phyloP scores from a whole-genome alignment of 208 protist species.

The Zelonia costaricensis region DNA sequence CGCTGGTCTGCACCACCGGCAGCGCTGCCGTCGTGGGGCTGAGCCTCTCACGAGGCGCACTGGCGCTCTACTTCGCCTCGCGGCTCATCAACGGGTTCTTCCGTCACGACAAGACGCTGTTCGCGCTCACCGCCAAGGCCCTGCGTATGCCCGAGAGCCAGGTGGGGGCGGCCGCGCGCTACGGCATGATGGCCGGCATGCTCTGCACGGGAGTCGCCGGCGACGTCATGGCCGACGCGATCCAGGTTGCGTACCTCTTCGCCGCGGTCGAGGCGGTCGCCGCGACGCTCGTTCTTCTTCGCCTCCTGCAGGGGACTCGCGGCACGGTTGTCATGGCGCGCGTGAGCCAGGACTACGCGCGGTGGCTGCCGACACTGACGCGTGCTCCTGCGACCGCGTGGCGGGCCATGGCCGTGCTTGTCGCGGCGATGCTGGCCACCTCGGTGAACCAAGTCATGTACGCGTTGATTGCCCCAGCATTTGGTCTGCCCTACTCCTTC shows the following conservation, averaged over 20 bases:
- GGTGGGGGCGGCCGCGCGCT: slow-evolving; percentile 1
- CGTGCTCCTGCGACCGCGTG: slow-evolving; percentile 1
- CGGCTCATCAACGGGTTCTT: slow-evolving; percentile 60
- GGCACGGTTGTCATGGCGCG: background rate
- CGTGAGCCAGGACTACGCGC: slow-evolving; percentile 13
- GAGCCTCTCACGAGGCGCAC: slow-evolving; percentile 32
- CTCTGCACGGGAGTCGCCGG: slow-evolving; percentile 27
- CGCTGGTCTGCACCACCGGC: slow-evolving; percentile 36
- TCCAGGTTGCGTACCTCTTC: slow-evolving; percentile 23
- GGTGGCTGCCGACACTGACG: slow-evolving; percentile 18
- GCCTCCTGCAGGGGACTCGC: slow-evolving; percentile 5
- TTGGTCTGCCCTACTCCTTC: slow-evolving; percentile 37
- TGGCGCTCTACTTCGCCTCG: slow-evolving; percentile 52
- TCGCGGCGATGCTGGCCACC: slow-evolving; percentile 23
- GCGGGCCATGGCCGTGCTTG: slow-evolving; percentile 6
- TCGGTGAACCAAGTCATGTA: slow-evolving; percentile 52
- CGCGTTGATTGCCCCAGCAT: slow-evolving; percentile 35
- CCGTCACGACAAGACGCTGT: slow-evolving; percentile 54
- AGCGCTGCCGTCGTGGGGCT: slow-evolving; percentile 28
- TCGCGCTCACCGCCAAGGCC: slow-evolving; percentile 7
- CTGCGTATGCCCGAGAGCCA: slow-evolving; percentile 7
- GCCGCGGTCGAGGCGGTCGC: slow-evolving; percentile 23
- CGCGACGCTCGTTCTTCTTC: slow-evolving; percentile 15
- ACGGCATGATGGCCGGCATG: slow-evolving; percentile 39
- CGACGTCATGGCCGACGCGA: slow-evolving; percentile 24